Conservation (phyloP, 1,284 basidiomycete genomes). For the Schizophyllum commune region DNA sequence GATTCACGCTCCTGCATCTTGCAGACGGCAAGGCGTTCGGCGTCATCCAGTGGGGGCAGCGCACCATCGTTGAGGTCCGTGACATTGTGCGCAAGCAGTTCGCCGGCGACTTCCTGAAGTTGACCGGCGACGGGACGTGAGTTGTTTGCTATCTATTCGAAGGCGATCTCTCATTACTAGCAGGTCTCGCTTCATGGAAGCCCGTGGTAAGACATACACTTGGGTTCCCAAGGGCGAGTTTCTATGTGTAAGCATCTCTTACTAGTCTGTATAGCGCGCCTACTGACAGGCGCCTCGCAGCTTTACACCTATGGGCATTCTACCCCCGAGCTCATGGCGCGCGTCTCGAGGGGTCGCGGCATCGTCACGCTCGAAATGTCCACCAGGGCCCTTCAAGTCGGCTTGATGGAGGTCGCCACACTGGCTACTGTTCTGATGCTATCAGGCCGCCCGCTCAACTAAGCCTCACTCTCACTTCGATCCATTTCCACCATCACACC, state of each 20-base stretch:
- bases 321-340: constrained; percentile 2
- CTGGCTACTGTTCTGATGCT: background rate
- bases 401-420: constrained; percentile 1
- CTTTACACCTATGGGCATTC: constrained; percentile 3
- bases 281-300: background rate
- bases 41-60: background rate
- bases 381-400: background rate
- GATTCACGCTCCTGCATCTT: background rate
- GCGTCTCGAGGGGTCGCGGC: constrained; percentile 2
- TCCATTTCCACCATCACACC: background rate
- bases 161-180: background rate
- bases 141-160: background rate
- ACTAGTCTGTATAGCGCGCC: background rate
- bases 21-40: background rate
- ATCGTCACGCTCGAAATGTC: constrained; percentile 5
- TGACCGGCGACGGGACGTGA: background rate
- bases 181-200: constrained; percentile 8
- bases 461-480: background rate
- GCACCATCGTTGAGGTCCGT: background rate
- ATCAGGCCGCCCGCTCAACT: background rate
- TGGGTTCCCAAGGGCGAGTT: constrained; percentile 5
- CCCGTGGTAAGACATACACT: constrained; percentile 4
- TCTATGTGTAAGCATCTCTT: constrained; percentile 5
- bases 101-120: background rate
- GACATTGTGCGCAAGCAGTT: background rate